Evolutionary conservation across 2,329 filamentous ascomycete species (phyloP), one percentile per base, ranked within the genome.

Genomic region (Penicillium oxalicum): DNA sequence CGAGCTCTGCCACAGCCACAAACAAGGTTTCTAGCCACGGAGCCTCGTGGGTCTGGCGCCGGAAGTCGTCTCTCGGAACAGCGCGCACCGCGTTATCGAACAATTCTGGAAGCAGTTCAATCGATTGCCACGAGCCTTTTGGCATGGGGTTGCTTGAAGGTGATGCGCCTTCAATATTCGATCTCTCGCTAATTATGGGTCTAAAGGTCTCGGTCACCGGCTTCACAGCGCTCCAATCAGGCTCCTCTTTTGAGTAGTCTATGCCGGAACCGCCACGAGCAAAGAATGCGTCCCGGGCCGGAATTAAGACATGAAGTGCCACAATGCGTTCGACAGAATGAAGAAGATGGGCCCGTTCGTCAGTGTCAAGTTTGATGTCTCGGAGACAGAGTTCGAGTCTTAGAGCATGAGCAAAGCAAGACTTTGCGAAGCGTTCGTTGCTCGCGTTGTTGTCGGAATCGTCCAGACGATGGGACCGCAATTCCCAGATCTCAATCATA

Each of bases 21-120:
- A 77, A 77, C n/a, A 76, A 61, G 2, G 67, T 68, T 57, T 77
- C 74, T 43, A 79, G 57, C 75, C 76, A 79, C 11, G 69, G 64
- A 35, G 70, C 70, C 58, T 79, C 76, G 25, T 69, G 61, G 6
- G 68, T 68, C 54, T 74, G 69, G 34, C 70, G 63, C 39, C 66
- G 65, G 40, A 73, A 72, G 9, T 69, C 68, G 48, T 71, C 66
- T 48, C 71, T 64, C 13, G 70, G 71, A 12, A 76, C 65, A 33
- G 71, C 72, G 33, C 72, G 68, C 25, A 72, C 69, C 3, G 74
- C 72, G 48, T 74, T 68, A 45, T 75, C 70, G 44, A 77, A 73
- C 5, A 77, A 60, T 7, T 71, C 60, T 0, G 74, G 69, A 2
- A 64, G 64, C 46, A 69, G 61, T 36, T 64, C 61, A 11, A 61